Conservation (phyloP, 148 eudicot species). For the Heliosperma pusillum region DNA sequence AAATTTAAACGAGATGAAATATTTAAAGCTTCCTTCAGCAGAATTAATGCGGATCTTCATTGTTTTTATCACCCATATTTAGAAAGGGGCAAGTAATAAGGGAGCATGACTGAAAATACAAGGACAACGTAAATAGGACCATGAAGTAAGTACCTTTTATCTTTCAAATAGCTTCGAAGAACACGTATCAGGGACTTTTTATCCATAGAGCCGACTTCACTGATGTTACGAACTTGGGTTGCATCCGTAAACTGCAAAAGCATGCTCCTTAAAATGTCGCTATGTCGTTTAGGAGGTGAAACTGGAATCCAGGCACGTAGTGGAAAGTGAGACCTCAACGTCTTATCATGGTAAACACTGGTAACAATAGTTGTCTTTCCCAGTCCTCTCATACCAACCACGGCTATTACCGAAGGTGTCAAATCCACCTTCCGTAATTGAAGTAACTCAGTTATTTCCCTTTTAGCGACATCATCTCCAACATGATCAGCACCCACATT, state of each 20-base stretch:
- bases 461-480: conserved; percentile 16
- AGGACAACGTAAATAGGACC: no score
- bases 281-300: background rate
- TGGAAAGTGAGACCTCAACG: conserved; percentile 4
- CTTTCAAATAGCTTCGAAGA: conserved; percentile 12
- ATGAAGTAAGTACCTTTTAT: conserved; percentile 17
- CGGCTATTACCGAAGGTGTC: conserved; percentile 11
- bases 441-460: conserved; percentile 4
- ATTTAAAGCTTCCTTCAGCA: no score
- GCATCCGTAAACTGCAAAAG: conserved; percentile 10
- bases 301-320: conserved; percentile 20
- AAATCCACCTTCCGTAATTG: background rate
- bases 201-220: background rate
- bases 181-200: background rate
- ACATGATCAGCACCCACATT: conserved; percentile 2
- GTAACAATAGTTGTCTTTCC: conserved; percentile 28
- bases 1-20: no score
- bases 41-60: no score
- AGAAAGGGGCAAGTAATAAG: no score
- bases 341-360: conserved; percentile 19
- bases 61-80: no score
- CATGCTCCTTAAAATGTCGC: conserved; percentile 17
- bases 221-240: background rate
- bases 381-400: conserved; percentile 32
- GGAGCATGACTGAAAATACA: no score